Evolutionary conservation across 768 basidiomycete species (phyloP), one percentile per base, ranked within the genome.

Genomic region (Paxillus ammoniavirescens): DNA sequence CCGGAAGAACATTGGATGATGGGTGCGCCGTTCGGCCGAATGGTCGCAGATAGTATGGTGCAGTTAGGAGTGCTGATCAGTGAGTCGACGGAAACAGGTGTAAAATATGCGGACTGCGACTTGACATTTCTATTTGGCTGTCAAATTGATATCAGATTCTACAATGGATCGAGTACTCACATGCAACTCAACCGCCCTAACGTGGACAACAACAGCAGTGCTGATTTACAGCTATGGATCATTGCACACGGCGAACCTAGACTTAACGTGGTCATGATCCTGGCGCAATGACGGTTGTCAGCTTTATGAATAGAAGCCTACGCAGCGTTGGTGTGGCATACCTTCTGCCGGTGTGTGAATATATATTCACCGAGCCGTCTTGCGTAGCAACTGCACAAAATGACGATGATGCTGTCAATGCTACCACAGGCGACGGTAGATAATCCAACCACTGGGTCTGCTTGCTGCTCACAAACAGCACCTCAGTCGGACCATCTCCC

Each of bases 401-500:
- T 2, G 62, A 64, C 12, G 68, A 64, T 0, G 91, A 87, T 0
- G 84, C 84, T 5, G 84, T 83, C 45, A 91, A 63, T 1, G 77
- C 73, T 14, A 95, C 66, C n/a, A 82, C 83, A 23, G 88, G 85
- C 2, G 81, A 82, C 1, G 89, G 83, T 8, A 96, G 63, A 70
- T 90, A 98, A 69, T 98, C 95, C 42, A 95, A 70, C 93, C 95
- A 98, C 50, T 89, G 83, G 10, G 84, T 87, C 54, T 86, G 81
- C 72, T 84, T 85, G 33, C 80, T 78, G 62, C 74, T 80, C 50
- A 81, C 72, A 54, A 84, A 84, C 6, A 80, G 72, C 14, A 98
- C 77, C 62, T 93, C 92, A 15, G 81, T 79, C 4, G 78, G 75
- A n/a, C 79, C 80, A 47, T 75, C 79, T 40, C 80, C 78, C 55